These are phyloP conservation scores for Leccinum variicolor DNA, from an alignment of 768 basidiomycete species.

Conservation along the genomic window DNA sequence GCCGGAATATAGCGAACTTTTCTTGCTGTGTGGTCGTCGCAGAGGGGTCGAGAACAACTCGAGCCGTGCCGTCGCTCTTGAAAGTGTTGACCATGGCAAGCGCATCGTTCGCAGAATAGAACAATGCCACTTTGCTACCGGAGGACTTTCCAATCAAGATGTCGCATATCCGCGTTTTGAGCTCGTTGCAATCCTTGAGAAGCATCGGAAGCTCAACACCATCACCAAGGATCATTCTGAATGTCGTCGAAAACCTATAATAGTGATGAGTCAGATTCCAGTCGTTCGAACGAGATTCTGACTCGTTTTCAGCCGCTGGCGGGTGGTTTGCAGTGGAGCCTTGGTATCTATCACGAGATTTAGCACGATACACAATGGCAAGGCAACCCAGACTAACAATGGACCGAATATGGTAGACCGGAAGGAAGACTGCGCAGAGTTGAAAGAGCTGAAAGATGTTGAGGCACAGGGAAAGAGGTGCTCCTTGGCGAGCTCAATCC, in stretches of 20 bases:
- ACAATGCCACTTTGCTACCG: conserved; percentile 54
- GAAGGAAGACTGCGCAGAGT: conserved; percentile 35
- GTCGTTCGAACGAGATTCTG: conserved; percentile 2
- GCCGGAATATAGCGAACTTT: conserved; percentile 47
- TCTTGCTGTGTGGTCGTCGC: conserved; percentile 42
- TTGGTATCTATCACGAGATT: conserved; percentile 23
- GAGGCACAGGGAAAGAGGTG: conserved; percentile 44
- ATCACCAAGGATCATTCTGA: conserved; percentile 50
- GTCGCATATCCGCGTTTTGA: conserved; percentile 36
- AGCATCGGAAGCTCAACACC: conserved; percentile 48
- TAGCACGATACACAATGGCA: background rate
- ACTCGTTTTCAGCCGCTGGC: conserved; percentile 15
- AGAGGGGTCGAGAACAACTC: conserved; percentile 37
- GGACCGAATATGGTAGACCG: conserved; percentile 66
- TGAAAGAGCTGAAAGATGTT: conserved; percentile 19
- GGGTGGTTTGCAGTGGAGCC: conserved; percentile 9
- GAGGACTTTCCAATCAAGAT: conserved; percentile 33
- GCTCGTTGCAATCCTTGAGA: conserved; percentile 39
- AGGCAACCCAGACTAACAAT: conserved; percentile 41
- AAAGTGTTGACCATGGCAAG: conserved; percentile 51
- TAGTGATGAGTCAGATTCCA: conserved; percentile 3
- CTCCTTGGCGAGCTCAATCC: conserved; percentile 42
- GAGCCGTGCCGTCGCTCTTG: conserved; percentile 48
- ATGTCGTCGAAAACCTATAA: conserved; percentile 28
- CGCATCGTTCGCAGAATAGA: conserved; percentile 50